These are phyloP conservation scores for Rhodotorula babjevae DNA, from an alignment of 768 basidiomycete species.

Conservation along the genomic window DNA sequence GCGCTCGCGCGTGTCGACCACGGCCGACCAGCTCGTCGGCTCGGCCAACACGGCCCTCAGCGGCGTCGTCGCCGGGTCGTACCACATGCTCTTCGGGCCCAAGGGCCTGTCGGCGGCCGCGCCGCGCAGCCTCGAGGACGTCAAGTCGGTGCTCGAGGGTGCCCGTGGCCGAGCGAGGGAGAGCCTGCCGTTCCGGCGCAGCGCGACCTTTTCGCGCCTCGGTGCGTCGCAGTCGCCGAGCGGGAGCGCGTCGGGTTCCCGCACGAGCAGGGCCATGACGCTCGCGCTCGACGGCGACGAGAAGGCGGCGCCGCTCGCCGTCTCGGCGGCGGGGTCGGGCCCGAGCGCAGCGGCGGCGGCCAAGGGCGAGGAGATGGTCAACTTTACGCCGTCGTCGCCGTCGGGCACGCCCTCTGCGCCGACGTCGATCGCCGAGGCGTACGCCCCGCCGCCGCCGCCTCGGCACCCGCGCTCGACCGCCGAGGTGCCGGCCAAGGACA, in stretches of 20 bases:
- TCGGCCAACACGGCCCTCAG: slow-evolving; percentile 64
- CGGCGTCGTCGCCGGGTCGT: slow-evolving; percentile 84
- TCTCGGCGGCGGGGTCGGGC: slow-evolving; percentile 43
- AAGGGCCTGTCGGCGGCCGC: slow-evolving; percentile 50
- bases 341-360: background rate
- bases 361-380: slow-evolving; percentile 42
- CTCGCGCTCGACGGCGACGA: background rate
- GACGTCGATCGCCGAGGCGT: background rate
- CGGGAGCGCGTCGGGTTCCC: background rate
- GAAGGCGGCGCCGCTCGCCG: slow-evolving; percentile 28
- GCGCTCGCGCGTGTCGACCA: slow-evolving; percentile 39
- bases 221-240: background rate
- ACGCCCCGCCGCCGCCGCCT: slow-evolving; percentile 2
- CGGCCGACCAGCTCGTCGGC: slow-evolving; percentile 61
- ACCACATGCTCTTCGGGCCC: slow-evolving; percentile 62
- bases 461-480: background rate
- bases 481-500: background rate
- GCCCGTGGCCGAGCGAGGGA: slow-evolving; percentile 20
- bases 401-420: slow-evolving; percentile 2
- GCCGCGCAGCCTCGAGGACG: slow-evolving; percentile 56
- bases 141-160: slow-evolving; percentile 42
- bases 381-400: background rate
- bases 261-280: slow-evolving; percentile 7
- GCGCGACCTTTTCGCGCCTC: background rate
- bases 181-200: slow-evolving; percentile 14